Evolutionary conservation across 176 grass and related monocot species (phyloP).

Genomic region (Poa annua): DNA sequence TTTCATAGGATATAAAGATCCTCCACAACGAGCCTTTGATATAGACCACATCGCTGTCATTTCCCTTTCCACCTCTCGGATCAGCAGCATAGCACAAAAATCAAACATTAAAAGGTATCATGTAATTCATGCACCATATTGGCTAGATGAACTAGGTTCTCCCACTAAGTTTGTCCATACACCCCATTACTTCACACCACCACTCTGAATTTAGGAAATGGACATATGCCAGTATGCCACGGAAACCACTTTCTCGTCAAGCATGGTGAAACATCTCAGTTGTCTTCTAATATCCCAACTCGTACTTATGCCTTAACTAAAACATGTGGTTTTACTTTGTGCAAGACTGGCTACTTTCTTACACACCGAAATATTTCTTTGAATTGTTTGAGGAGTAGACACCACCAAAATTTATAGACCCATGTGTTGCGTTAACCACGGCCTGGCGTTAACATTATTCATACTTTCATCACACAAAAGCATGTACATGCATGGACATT

Average conservation of each 20-base stretch:
- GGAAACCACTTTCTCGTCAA: neutral
- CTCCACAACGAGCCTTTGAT: too few relatives aligned
- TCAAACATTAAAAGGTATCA: too few relatives aligned
- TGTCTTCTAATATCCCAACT: conserved; percentile 6
- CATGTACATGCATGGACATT: neutral
- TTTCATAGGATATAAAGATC: too few relatives aligned
- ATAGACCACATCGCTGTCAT: too few relatives aligned
- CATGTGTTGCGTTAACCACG: neutral
- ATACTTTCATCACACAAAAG: neutral
- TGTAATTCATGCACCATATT: too few relatives aligned
- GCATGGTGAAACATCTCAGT: neutral
- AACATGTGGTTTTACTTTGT: neutral
- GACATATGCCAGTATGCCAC: neutral
- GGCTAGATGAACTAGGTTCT: too few relatives aligned
- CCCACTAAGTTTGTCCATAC: too few relatives aligned
- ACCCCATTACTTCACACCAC: too few relatives aligned
- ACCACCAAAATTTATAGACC: neutral
- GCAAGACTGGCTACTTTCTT: neutral
- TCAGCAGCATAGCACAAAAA: too few relatives aligned
- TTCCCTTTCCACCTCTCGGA: too few relatives aligned
- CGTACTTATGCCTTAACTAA: neutral
- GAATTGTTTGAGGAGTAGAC: neutral
- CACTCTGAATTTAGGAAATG: too few relatives aligned
- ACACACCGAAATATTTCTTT: too few relatives aligned
- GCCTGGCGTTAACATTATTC: neutral